Evolutionary conservation across 2,329 filamentous ascomycete genomes (phyloP), one percentile per base, ranked within the genome.

Genomic region (Xylariomycetidae sp.): DNA sequence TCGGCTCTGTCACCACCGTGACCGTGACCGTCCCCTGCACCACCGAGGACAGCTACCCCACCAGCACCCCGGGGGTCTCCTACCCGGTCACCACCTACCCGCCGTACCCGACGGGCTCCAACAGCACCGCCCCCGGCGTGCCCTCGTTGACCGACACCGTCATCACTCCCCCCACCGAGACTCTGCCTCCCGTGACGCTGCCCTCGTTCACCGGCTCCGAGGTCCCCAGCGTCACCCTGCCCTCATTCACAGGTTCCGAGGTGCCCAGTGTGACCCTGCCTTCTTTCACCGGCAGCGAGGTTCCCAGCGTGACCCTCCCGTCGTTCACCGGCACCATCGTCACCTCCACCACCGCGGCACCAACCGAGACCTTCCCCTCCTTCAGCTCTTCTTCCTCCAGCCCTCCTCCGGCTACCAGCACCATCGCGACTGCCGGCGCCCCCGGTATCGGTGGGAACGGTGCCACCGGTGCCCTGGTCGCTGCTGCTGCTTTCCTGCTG

Each of bases 231-330:
- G 34, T 37, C 16, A 26, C 33, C 12, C 8, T 6, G 28, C 38
- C 11, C 30, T 30, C 23, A 28, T 33, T 3, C 11, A 8, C 22
- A 11, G 15, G 4, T 27, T 17, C 23, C 23, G 25, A n/a, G n/a
- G n/a, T 14, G 8, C 20, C 64, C 15, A 74, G 65, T 34, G 72
- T 69, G 44, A 75, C 68, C 5, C 69, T 69, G 48, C 76, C 76
- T 50, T 80, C 76, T 16, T 83, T 81, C 79, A 58, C 32, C 27
- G 33, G 26, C 25, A 15, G 25, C 16, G 27, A 31, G 27, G 36
- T 34, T 26, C 30, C 41, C 12, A 30, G 12, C 29, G 31, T 27
- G 6, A 27, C 12, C 26, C 17, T 10, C 13, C 26, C 29, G 9
- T 19, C 37, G 12, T 37, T 33, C 23, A 32, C 38, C 15, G 40